phyloP scores from a whole-genome alignment of 192 early-diverging fungal species.

The Coemansia nantahalensis region DNA sequence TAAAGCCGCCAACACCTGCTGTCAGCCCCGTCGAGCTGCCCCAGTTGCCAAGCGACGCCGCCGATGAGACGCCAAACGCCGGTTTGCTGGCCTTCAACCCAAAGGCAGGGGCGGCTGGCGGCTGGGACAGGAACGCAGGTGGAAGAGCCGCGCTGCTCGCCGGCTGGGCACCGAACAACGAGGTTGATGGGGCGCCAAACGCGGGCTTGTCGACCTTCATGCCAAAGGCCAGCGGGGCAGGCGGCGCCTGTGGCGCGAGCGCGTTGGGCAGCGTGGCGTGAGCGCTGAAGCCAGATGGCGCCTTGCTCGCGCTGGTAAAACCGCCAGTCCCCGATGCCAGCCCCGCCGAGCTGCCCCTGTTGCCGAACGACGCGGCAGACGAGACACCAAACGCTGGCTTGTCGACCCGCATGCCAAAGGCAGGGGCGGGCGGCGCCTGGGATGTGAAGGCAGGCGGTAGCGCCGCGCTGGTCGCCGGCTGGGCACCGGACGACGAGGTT shows the following conservation, averaged over 20 bases:
- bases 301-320: conserved; percentile 14
- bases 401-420: conserved; percentile 34
- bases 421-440: conserved; percentile 7
- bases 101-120: conserved; percentile 20
- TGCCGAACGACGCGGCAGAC: conserved; percentile 29
- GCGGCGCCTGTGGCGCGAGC: no score
- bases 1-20: conserved; percentile 2
- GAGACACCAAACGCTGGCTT: conserved; percentile 42
- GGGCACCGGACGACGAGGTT: no score
- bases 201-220: conserved; percentile 32
- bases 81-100: conserved; percentile 32
- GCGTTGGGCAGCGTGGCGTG: no score
- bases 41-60: conserved; percentile 22
- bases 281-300: conserved; percentile 23
- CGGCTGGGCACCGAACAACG: no score
- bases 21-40: conserved; percentile 1
- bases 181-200: no score
- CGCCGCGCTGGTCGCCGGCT: no score
- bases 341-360: conserved; percentile 4
- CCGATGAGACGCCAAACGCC: conserved; percentile 43
- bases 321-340: background rate
- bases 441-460: no score
- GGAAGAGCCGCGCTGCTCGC: no score
- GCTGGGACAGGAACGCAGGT: no score
- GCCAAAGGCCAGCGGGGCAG: conserved; percentile 21